Base-by-base conservation (phyloP, 2,329 filamentous ascomycete genomes). In the Cytospora schulzeri region DNA sequence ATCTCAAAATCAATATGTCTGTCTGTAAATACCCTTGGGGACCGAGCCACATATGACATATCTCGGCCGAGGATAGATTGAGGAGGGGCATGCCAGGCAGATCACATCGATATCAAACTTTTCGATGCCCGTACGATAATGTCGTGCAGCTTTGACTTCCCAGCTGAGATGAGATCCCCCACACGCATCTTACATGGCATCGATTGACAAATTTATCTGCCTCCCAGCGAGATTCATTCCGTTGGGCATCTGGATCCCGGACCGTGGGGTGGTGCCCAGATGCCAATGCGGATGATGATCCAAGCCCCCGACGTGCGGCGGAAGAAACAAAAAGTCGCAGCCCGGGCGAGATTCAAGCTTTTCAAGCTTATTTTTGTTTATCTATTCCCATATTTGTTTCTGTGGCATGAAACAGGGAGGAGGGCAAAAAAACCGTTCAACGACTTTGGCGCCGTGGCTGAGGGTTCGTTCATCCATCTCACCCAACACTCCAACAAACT, bases 391-490 rank as follows among this genome's bases (percentile, higher is more conserved):
- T 41, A 9, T 6, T 41, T 41, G 17, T 41, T 41, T 41, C 19
- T 41, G 38, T 41, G 17, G 17, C 17, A n/a, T 17, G 29, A 31
- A 12, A 33, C 22, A 52, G 24, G 33, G 28, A 4, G 7, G 22
- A n/a, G 6, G 3, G 17, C n/a, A 22, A 45, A 7, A n/a, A 24
- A 48, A 48, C 22, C n/a, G n/a, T 12, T 12, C 19, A 24, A 31
- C 45, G 60, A 62, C 52, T 33, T 50, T 66, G 64, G 48, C 64
- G 61, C 29, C 50, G 64, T 66, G 64, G 64, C 64, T 60, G 55
- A 41, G 41, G 64, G 64, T 61, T 54, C 38, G 29, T 50, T 56
- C 38, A 51, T 56, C 56, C 60, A 56, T 22, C 19, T 48, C n/a
- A 24, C 45, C 9, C 41, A 45, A 45, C 41, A 7, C 17, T n/a